Conservation (phyloP, 345 rosid genomes). For the Eucalyptus decipiens region DNA sequence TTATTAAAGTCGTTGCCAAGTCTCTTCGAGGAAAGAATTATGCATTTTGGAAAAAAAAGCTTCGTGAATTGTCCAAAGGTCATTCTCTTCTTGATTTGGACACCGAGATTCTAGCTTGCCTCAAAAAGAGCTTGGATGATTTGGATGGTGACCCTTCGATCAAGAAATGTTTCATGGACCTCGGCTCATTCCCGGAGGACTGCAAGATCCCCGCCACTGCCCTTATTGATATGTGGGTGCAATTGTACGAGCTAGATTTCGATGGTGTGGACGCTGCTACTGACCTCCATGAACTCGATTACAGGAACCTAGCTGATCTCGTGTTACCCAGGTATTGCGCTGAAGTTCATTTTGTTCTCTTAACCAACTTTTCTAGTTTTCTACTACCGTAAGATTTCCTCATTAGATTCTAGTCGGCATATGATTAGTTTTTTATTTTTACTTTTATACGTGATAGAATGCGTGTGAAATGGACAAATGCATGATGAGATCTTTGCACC, state of each 20-base stretch:
- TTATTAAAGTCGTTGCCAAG: not conserved
- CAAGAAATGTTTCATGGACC: constrained; percentile 43
- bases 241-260: constrained; percentile 11
- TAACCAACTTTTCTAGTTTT: not conserved
- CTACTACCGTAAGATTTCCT: not conserved
- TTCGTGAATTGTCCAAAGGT: constrained; percentile 1
- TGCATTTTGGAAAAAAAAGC: not conserved
- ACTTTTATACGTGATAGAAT: not conserved
- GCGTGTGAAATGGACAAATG: not conserved
- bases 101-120: constrained; percentile 14
- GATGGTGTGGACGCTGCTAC: constrained; percentile 5
- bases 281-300: constrained; percentile 27
- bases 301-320: constrained; percentile 17
- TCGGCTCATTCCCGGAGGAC: constrained; percentile 52
- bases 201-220: constrained; percentile 30
- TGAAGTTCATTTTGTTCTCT: not conserved
- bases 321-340: constrained; percentile 12
- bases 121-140: constrained; percentile 31
- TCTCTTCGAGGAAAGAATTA: constrained; percentile 1
- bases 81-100: constrained; percentile 2
- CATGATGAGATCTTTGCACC: not conserved
- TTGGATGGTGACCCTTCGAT: not conserved
- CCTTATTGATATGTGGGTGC: constrained; percentile 45
- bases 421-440: not conserved
- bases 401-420: not conserved